These are phyloP conservation scores for Lyophyllum atratum DNA, from an alignment of 768 basidiomycete species.

Conservation along the genomic window DNA sequence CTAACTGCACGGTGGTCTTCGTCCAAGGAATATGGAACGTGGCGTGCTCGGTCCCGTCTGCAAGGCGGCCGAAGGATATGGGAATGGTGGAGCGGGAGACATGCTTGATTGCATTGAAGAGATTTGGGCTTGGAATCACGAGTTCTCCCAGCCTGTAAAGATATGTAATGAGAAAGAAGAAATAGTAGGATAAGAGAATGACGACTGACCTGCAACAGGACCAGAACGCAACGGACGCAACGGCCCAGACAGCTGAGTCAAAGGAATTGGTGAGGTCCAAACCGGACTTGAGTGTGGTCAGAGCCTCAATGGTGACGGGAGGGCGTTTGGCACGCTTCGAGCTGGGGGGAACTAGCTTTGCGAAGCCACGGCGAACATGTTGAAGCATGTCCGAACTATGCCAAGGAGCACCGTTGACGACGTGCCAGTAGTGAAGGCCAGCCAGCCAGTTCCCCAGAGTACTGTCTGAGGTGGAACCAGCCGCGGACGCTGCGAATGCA, in stretches of 20 bases:
- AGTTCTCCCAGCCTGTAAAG: no score
- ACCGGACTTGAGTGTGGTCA: neutral
- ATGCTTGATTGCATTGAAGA: no score
- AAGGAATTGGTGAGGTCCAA: slow-evolving; percentile 11
- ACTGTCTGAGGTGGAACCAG: neutral
- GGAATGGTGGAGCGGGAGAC: no score
- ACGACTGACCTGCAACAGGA: slow-evolving; percentile 4
- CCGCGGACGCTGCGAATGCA: no score
- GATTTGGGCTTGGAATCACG: no score
- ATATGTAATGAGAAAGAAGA: no score
- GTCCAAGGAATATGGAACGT: slow-evolving; percentile 37
- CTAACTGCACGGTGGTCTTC: slow-evolving; percentile 28
- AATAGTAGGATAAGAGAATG: no score
- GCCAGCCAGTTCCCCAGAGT: neutral
- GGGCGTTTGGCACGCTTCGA: slow-evolving; percentile 4
- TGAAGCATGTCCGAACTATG: slow-evolving; percentile 8
- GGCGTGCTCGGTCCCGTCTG: slow-evolving; percentile 6
- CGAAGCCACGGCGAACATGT: slow-evolving; percentile 1
- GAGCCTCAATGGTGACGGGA: neutral
- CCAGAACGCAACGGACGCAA: slow-evolving; percentile 8
- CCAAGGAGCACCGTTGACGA: slow-evolving; percentile 8
- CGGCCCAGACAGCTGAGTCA: slow-evolving; percentile 9
- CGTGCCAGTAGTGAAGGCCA: slow-evolving; percentile 5
- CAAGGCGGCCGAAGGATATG: neutral
- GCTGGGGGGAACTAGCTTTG: slow-evolving; percentile 7